Evolutionary conservation across 495 filamentous ascomycete species (phyloP), one percentile per base, ranked within the genome.

Genomic region (Penicillium malachiteum): DNA sequence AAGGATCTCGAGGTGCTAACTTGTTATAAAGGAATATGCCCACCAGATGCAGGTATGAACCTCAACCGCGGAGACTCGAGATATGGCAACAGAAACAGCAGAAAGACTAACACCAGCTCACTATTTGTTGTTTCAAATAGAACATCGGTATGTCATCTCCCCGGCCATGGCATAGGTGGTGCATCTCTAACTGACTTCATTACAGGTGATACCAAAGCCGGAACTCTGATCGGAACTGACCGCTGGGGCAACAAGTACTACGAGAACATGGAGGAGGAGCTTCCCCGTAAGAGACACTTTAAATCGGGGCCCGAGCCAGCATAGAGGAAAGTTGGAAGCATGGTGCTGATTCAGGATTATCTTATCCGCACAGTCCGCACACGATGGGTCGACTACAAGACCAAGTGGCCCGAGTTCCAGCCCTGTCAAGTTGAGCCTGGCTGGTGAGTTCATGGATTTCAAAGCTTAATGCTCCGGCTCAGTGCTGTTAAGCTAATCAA

Each of bases 331-430:
- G 17, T 38, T 32, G 16, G 32, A 32, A n/a, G 13, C 13, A 18
- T 13, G 16, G 34, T 35, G 16, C 46, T 35, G 31, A 49, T 37
- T 39, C n/a, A 49, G 10, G 17, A 32, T 54, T 39, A 49, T 58
- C 30, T 32, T 44, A 21, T 10, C 34, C 41, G 44, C 37, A 30
- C 58, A 97, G 92, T 97, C 64, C 87, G 95, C 54, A 97, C 94
- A 63, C 85, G 95, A 81, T 97, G 95, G 94, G 89, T 98, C 46
- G 94, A 97, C 74, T 97, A 92, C 81, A 91, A 89, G 77, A 80
- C 40, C 31, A 58, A 41, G 47, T 57, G 87, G 64, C 77, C 87
- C 57, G 91, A 96, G 80, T 93, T 78, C 65, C 90, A 96, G 62
- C 77, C 94, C 81, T 92, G 83, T 54, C 92, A 97, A 42, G 87